A percentile compares a stretch with the other conserved stretches of the same genome.
Conservation (phyloP, 2,329 filamentous ascomycete genomes). For the Scedosporium dehoogii region DNA sequence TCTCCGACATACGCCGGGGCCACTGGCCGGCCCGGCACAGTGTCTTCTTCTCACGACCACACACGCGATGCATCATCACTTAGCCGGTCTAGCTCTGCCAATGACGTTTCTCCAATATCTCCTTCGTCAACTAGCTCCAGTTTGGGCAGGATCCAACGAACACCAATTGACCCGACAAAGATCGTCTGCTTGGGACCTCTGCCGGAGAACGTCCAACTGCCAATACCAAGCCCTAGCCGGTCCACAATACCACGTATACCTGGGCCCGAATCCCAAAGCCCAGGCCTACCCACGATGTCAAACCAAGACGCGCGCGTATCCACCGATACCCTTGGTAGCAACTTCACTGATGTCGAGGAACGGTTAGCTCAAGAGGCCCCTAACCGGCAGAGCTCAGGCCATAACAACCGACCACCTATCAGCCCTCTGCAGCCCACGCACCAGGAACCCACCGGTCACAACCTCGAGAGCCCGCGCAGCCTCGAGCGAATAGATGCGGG, state of each 20-base stretch:
- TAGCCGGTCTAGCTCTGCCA: constrained; percentile 19
- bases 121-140: background rate
- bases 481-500: constrained; percentile 33
- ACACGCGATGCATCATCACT: constrained; percentile 17
- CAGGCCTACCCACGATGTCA: background rate
- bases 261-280: constrained; percentile 8
- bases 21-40: constrained; percentile 8
- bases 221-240: constrained; percentile 11
- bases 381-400: background rate
- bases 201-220: constrained; percentile 32
- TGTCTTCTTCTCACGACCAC: background rate
- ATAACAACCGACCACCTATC: background rate
- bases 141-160: constrained; percentile 26
- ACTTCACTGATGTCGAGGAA: constrained; percentile 38
- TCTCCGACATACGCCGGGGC: constrained; percentile 16
- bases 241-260: constrained; percentile 7
- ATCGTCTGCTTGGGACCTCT: constrained; percentile 46
- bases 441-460: constrained; percentile 8
- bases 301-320: constrained; percentile 11
- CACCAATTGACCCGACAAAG: constrained; percentile 40
- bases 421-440: background rate
- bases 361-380: constrained; percentile 12
- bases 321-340: constrained; percentile 36
- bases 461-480: constrained; percentile 16
- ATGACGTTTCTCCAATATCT: constrained; percentile 12